phyloP scores from a whole-genome alignment of 805 yeast genomes.

The Hanseniaspora occidentalis region DNA sequence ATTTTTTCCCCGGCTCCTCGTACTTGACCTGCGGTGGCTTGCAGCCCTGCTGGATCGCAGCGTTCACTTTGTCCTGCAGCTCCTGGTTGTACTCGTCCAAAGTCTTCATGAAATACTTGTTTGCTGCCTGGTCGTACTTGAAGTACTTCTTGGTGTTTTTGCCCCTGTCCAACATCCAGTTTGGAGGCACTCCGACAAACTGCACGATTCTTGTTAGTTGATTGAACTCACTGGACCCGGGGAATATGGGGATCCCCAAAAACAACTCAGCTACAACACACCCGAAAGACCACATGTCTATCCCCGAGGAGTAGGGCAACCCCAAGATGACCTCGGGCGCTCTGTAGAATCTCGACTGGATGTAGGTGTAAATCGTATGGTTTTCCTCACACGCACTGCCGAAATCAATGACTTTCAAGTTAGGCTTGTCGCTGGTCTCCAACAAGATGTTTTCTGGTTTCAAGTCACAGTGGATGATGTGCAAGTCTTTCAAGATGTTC shows the following conservation, averaged over 20 bases:
- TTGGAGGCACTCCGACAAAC: slow-evolving; percentile 66
- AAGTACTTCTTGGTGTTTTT: slow-evolving; percentile 59
- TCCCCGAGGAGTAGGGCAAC: slow-evolving; percentile 79
- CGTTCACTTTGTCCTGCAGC: slow-evolving; percentile 11
- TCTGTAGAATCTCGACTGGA: slow-evolving; percentile 85
- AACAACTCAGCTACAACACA: slow-evolving; percentile 86
- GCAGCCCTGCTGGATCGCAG: not conserved
- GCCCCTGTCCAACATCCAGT: slow-evolving; percentile 96
- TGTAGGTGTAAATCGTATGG: slow-evolving; percentile 80
- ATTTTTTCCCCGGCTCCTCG: slow-evolving; percentile 77
- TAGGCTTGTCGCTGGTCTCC: slow-evolving; percentile 58
- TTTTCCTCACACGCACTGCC: slow-evolving; percentile 92
- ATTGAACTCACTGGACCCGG: slow-evolving; percentile 89
- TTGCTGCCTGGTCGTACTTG: slow-evolving; percentile 15
- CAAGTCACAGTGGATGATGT: slow-evolving; percentile 88
- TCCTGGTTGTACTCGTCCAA: slow-evolving; percentile 35
- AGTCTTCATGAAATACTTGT: slow-evolving; percentile 30
- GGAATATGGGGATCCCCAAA: slow-evolving; percentile 84
- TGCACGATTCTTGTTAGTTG: slow-evolving; percentile 74
- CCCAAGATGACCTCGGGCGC: slow-evolving; percentile 93
- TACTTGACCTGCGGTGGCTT: slow-evolving; percentile 21
- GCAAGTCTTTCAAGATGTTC: slow-evolving; percentile 65
- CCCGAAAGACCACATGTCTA: slow-evolving; percentile 96
- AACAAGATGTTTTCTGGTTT: slow-evolving; percentile 91
- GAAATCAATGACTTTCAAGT: slow-evolving; percentile 86